These are phyloP conservation scores for Solanum chiquidenum DNA, from an alignment of 257 asterid species.

Conservation along the genomic window DNA sequence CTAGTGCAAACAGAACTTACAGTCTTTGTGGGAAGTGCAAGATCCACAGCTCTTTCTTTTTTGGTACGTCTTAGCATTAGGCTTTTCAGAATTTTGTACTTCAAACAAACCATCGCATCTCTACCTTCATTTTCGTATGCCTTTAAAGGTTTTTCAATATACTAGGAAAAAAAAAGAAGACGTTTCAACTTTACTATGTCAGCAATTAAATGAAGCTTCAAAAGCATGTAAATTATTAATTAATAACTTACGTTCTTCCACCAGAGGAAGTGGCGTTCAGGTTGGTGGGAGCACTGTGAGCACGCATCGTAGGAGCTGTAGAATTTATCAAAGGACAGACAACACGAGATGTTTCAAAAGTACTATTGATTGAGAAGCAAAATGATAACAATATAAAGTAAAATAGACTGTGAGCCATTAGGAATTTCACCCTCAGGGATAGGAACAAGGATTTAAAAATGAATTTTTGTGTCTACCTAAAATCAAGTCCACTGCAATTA, in stretches of 20 bases:
- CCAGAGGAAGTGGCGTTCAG: not conserved
- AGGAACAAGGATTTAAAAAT: no score
- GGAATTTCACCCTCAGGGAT: no score
- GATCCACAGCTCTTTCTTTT: conserved; percentile 87
- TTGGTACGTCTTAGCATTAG: conserved; percentile 74
- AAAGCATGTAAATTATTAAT: not conserved
- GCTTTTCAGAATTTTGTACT: conserved; percentile 60
- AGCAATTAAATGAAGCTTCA: not conserved
- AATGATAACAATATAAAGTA: no score
- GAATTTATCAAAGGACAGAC: not conserved
- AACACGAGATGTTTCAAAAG: not conserved
- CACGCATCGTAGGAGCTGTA: not conserved
- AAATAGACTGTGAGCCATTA: no score
- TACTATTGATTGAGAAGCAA: not conserved
- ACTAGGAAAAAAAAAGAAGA: not conserved
- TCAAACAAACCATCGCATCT: conserved; percentile 66
- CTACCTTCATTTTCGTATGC: not conserved
- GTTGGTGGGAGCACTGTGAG: not conserved
- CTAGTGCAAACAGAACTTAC: conserved; percentile 27
- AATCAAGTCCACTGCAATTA: no score
- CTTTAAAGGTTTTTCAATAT: conserved; percentile 26
- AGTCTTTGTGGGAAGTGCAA: conserved; percentile 78
- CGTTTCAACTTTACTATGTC: not conserved
- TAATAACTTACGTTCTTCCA: not conserved
- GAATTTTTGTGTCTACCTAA: no score